Conservation (phyloP, 371 early-diverging fungal genomes). For the Blastocladiella emersonii region DNA sequence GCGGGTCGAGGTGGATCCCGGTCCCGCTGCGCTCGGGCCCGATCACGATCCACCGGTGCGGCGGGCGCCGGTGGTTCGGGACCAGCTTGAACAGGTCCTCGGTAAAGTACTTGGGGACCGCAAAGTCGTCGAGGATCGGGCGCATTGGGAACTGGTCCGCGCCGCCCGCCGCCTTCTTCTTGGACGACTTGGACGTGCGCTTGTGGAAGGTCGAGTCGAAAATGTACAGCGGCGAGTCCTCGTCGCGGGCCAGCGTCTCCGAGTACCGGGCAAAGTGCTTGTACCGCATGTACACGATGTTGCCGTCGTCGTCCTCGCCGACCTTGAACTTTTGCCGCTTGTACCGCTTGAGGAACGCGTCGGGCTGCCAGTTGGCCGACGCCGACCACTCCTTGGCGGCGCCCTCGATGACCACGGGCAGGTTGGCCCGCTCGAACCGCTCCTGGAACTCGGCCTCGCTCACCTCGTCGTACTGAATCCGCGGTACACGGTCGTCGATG, state of each 20-base stretch:
- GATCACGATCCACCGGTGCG: conserved; percentile 50
- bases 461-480: conserved; percentile 9
- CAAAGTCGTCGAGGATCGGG: conserved; percentile 46
- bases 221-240: conserved; percentile 71
- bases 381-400: conserved; percentile 48
- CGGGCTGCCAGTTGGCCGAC: conserved; percentile 37
- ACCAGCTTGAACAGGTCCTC: conserved; percentile 59
- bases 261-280: conserved; percentile 54
- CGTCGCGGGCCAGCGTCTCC: conserved; percentile 33
- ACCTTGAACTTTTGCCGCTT: conserved; percentile 55
- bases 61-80: conserved; percentile 44
- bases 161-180: conserved; percentile 1
- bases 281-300: conserved; percentile 53
- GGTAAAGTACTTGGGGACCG: conserved; percentile 53
- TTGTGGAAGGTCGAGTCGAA: conserved; percentile 66
- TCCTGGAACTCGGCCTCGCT: conserved; percentile 43
- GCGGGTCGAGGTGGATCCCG: conserved; percentile 19
- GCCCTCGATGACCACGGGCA: conserved; percentile 51
- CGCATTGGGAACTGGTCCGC: conserved; percentile 7
- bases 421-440: conserved; percentile 33
- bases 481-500: conserved; percentile 9
- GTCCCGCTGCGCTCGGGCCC: conserved; percentile 52
- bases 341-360: conserved; percentile 39
- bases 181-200: conserved; percentile 4
- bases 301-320: conserved; percentile 64